A percentile compares a stretch with the other conserved stretches of the same genome.
phyloP scores from a whole-genome alignment of 176 grass and related monocot genomes.

The Bolboschoenus planiculmis region DNA sequence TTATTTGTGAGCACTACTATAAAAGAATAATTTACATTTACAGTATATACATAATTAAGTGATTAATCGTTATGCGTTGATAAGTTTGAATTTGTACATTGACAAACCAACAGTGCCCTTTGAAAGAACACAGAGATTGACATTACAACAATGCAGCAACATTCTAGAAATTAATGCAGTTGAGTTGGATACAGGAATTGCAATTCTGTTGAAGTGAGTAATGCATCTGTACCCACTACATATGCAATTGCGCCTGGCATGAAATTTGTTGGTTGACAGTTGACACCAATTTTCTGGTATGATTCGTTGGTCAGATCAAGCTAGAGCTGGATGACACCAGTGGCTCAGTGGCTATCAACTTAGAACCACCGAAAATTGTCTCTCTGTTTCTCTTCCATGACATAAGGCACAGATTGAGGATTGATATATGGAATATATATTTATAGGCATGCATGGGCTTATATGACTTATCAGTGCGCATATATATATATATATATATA shows the following conservation, averaged over 20 bases:
- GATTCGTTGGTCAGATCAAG: not conserved
- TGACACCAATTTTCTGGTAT: not conserved
- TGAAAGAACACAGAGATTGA: no score
- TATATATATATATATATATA: not conserved
- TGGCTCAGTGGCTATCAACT: not conserved
- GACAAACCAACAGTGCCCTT: no score
- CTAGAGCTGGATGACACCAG: not conserved
- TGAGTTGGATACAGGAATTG: not conserved
- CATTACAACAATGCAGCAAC: no score
- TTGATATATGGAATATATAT: no score
- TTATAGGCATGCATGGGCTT: not conserved
- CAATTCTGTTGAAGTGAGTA: not conserved
- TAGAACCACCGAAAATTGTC: not conserved
- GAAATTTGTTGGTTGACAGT: not conserved
- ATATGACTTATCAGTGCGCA: not conserved
- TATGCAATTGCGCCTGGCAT: not conserved
- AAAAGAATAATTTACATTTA: no score
- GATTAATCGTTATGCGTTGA: no score
- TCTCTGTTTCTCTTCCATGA: not conserved
- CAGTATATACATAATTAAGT: no score
- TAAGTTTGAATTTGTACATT: no score
- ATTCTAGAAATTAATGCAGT: not conserved
- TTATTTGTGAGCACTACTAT: no score
- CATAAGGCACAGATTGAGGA: not conserved
- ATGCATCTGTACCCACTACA: not conserved